Percentiles rank a stretch among this genome's conserved stretches.
Evolutionary conservation across 1,284 basidiomycete species (phyloP).

Genomic region (Marasmius fiardii): DNA sequence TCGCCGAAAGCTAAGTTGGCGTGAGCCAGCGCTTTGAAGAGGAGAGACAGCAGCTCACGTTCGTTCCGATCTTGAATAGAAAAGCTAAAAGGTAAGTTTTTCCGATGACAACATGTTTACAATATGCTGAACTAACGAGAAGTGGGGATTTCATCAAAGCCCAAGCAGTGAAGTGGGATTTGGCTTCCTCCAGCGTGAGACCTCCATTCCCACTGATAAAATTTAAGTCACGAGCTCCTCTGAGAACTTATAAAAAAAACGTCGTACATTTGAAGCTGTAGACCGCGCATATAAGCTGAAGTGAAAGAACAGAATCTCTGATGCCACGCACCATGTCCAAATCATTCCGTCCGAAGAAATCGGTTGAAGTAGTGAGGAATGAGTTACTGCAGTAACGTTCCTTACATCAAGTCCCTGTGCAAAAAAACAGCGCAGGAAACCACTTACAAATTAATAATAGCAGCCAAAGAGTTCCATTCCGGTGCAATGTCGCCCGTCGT

Average conservation of each 20-base stretch:
- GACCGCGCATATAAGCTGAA: neutral
- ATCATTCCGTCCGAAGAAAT: conserved; percentile 46
- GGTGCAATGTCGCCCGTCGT: conserved; percentile 25
- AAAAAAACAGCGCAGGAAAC: neutral
- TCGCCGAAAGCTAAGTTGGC: conserved; percentile 29
- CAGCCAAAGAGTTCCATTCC: conserved; percentile 34
- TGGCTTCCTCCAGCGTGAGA: conserved; percentile 54
- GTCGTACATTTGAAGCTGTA: conserved; percentile 34
- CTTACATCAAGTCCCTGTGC: neutral
- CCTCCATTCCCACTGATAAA: too few species aligned
- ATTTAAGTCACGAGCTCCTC: too few species aligned
- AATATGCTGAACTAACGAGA: conserved; percentile 30
- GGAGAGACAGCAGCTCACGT: conserved; percentile 17
- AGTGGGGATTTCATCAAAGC: conserved; percentile 63
- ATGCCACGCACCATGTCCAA: conserved; percentile 13
- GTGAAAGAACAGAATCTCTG: neutral
- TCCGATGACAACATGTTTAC: neutral
- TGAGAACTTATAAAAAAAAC: conserved; percentile 29
- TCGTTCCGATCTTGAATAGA: conserved; percentile 21
- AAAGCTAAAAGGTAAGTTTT: conserved; percentile 2
- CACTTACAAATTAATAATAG: conserved; percentile 40
- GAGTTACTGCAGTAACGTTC: conserved; percentile 39
- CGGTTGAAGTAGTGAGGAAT: conserved; percentile 47
- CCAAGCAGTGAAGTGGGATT: conserved; percentile 65
- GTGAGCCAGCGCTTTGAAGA: neutral